Evolutionary conservation across 768 basidiomycete genomes (phyloP), one percentile per base, ranked within the genome.

Genomic region (Podaxis rugospora): DNA sequence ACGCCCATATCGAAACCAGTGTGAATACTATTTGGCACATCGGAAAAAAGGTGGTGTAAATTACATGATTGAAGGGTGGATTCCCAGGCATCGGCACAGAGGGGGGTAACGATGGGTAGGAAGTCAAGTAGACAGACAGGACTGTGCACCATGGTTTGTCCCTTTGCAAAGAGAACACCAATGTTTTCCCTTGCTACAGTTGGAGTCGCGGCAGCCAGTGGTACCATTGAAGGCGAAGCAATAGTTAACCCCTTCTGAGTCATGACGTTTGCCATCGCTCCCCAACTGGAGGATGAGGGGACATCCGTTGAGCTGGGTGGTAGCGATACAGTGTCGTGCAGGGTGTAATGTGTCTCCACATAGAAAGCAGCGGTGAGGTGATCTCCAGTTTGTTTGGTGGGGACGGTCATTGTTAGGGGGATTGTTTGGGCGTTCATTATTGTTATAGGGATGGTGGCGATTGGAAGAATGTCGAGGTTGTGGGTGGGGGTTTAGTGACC

Each of bases 1-100:
- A 69, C 49, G 2, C 68, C 70, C 62, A 72, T 65, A 49, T 67
- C 59, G 59, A 72, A 72, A 13, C 70, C 66, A 35, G 62, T 7
- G 14, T 58, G 35, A 40, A 72, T 63, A 49, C 68, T 66, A 1
- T 5, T 51, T 25, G 65, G 67, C n/a, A 71, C 50, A 60, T 72
- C 68, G 2, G 55, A 3, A 32, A 68, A 71, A n/a, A 27, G 16
- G 25, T 68, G 42, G 5, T 64, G 58, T 10, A 66, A 5, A 14
- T 61, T 60, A 10, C 55, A 64, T 1, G 40, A 40, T 4, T 6
- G 4, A 1, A 70, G 59, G 1, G 56, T 57, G 3, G 36, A 5
- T 1, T 64, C 55, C 69, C 71, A 72, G 5, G 59, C 44, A 23
- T 64, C 50, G 28, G 68, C 61, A 7, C 13, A 39, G 14, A 72